Evolutionary conservation across 257 asterid genomes (phyloP).

Genomic region (Fraxinus quadrangulata): DNA sequence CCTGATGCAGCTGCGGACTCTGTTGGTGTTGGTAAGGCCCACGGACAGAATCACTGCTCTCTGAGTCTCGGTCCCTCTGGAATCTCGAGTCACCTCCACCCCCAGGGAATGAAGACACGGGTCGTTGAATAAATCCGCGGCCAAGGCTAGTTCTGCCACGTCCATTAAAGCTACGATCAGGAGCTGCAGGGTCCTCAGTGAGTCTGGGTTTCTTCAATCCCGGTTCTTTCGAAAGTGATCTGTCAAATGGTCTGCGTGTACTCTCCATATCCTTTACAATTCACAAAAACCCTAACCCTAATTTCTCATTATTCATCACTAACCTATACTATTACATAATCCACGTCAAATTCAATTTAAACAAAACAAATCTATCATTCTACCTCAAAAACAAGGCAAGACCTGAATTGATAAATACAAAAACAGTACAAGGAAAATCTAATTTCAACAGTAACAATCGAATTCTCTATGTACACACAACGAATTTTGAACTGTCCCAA

Average conservation of each 20-base stretch:
- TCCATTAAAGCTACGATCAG: constrained; percentile 70
- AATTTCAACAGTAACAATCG: constrained; percentile 19
- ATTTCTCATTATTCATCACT: constrained; percentile 26
- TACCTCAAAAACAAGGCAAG: background rate
- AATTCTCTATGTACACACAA: constrained; percentile 17
- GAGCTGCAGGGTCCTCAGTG: constrained; percentile 45
- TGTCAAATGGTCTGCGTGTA: constrained; percentile 74
- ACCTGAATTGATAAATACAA: background rate
- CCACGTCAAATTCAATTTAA: constrained; percentile 9
- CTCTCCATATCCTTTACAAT: constrained; percentile 69
- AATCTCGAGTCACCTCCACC: constrained; percentile 38
- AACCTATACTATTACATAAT: constrained; percentile 31
- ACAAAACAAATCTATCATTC: background rate
- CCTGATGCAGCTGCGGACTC: constrained; percentile 59
- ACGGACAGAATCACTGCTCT: constrained; percentile 55
- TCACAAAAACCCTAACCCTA: constrained; percentile 40
- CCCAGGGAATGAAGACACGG: constrained; percentile 41
- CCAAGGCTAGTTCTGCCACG: constrained; percentile 18
- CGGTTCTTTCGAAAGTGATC: constrained; percentile 70
- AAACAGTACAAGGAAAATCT: constrained; percentile 14
- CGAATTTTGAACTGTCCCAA: background rate
- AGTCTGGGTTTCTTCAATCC: constrained; percentile 87
- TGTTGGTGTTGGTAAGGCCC: constrained; percentile 45
- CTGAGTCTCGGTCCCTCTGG: constrained; percentile 55
- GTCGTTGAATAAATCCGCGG: constrained; percentile 50